A percentile compares a stretch with the other conserved stretches of the same genome.
Evolutionary conservation across 768 basidiomycete genomes (phyloP).

Genomic region (Agaricus blazei): DNA sequence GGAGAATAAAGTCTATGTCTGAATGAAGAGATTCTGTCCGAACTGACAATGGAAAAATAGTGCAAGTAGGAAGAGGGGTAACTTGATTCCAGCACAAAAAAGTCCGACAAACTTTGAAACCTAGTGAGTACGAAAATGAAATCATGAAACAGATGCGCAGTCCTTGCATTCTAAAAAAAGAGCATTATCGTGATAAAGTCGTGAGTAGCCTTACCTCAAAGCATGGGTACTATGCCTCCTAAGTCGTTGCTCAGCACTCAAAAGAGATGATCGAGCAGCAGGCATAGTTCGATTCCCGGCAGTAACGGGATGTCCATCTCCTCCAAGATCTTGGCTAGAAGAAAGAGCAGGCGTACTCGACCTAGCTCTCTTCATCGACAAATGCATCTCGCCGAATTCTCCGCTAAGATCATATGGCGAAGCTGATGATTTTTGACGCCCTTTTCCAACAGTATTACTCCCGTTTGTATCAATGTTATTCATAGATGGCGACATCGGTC

Average conservation of each 20-base stretch:
- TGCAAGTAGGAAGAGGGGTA: not conserved
- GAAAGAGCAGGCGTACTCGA: conserved; percentile 2
- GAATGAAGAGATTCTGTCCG: not conserved
- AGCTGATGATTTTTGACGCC: conserved; percentile 13
- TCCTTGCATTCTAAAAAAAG: not conserved
- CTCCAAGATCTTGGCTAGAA: not conserved
- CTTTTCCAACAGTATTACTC: not conserved
- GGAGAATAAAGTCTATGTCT: not conserved
- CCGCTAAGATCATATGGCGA: conserved; percentile 30
- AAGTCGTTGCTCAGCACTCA: not conserved
- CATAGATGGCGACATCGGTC: not conserved
- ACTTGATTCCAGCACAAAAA: not conserved
- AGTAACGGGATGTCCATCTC: not conserved
- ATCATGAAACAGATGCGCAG: not conserved
- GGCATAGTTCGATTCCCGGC: not conserved
- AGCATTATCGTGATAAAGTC: no score
- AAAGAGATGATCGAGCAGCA: not conserved
- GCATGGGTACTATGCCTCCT: not conserved
- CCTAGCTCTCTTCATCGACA: conserved; percentile 12
- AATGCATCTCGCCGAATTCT: conserved; percentile 37
- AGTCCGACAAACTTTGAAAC: not conserved
- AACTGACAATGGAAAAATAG: not conserved
- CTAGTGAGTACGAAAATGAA: not conserved
- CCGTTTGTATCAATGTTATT: not conserved
- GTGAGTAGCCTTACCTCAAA: not conserved